phyloP scores from a whole-genome alignment of 768 basidiomycete genomes.

The Cubamyces lactineus region DNA sequence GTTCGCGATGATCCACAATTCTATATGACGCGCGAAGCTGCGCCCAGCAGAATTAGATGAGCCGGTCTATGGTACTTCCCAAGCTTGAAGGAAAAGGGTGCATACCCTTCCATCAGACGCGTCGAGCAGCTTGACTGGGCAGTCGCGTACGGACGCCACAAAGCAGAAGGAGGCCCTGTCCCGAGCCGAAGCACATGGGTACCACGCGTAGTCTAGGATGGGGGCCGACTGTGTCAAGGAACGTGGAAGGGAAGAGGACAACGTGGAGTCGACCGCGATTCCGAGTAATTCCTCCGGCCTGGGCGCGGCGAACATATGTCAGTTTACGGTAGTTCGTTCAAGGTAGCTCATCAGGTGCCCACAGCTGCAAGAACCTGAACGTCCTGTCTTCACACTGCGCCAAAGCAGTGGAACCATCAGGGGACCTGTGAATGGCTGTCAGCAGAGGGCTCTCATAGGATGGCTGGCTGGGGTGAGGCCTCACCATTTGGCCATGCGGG shows the following conservation, averaged over 20 bases:
- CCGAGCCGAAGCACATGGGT: constrained; percentile 66
- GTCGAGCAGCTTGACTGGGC: constrained; percentile 84
- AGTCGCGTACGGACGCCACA: constrained; percentile 80
- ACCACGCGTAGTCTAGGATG: constrained; percentile 84
- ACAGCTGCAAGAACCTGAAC: constrained; percentile 60
- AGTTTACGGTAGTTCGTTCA: background rate
- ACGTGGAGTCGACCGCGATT: background rate
- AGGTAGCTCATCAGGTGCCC: constrained; percentile 29
- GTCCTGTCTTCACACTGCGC: constrained; percentile 72
- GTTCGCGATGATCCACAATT: constrained; percentile 93
- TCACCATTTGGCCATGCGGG: constrained; percentile 59
- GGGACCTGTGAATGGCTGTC: constrained; percentile 52
- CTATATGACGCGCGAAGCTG: constrained; percentile 90
- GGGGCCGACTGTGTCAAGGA: constrained; percentile 62
- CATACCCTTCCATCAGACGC: constrained; percentile 74
- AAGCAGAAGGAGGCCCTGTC: constrained; percentile 79
- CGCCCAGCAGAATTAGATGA: background rate
- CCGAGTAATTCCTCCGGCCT: constrained; percentile 12
- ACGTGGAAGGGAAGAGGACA: background rate
- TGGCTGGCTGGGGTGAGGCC: background rate
- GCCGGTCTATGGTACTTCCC: background rate
- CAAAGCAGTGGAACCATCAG: constrained; percentile 72
- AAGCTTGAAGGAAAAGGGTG: constrained; percentile 1
- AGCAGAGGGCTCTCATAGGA: background rate
- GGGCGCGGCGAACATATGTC: constrained; percentile 4